Base-by-base conservation (phyloP, 192 early-diverging fungal species). In the Linnemannia zychae region DNA sequence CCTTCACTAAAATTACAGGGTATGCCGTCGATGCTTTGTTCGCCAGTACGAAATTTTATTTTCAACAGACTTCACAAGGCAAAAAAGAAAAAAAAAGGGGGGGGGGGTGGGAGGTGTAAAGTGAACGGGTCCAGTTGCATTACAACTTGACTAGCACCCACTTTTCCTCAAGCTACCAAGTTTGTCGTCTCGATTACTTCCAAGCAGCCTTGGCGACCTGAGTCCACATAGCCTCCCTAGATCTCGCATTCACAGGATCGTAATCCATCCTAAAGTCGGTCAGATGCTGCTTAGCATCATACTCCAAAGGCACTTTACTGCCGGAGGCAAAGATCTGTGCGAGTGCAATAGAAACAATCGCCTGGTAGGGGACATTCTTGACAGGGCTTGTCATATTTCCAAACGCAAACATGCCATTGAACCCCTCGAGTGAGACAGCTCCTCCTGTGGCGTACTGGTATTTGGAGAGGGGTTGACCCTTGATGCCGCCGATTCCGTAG, bases 301-400 rank as follows among this genome's bases (percentile, higher is more conserved):
- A 74, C 72, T 74, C 72, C 53, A 74, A 17, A 40, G 72, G 72
- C 16, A 74, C 7, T 2, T 15, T 74, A 3, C 52, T 74, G 2
- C 52, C 53, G 37, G 72, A 36, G 1, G 53, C 72, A 74, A 38
- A 63, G 33, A 37, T 13, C 53, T 74, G 36, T 7, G 72, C 72
- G 18, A 74, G 17, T 6, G 72, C n/a, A 46, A 24, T 9, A 37
- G 7, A 34, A 18, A 63, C 12, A 18, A 74, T 24, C 1, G 34
- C 50, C 36, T 57, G 31, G 53, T 74, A 74, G 49, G 72, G 72
- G 2, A 60, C 0, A 40, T 57, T 34, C 72, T 72, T 72, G 49
- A 72, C 71, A 38, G 71, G 71, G 49, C 71, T 72, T 12, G 72
- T 74, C 72, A 53, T 65, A 36, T 60, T 74, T 18, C 20, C 52